phyloP scores from a whole-genome alignment of 2,329 filamentous ascomycete species.

The Venturiaceae sp. region DNA sequence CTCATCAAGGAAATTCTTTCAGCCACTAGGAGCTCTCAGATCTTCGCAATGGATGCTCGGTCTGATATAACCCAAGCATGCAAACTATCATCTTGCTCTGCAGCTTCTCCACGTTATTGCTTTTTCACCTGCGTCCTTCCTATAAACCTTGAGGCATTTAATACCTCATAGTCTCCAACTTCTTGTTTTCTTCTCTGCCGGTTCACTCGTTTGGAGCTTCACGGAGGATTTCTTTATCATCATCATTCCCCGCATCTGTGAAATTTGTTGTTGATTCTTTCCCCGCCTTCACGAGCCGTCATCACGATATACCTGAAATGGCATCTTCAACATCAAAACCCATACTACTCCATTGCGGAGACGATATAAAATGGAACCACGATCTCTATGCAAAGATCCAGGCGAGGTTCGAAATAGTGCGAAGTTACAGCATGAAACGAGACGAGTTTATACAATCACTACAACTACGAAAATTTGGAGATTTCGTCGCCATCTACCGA shows the following conservation, averaged over 20 bases:
- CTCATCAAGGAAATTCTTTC: no score
- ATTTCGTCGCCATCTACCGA: conserved; percentile 40
- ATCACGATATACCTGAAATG: not conserved
- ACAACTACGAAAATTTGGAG: conserved; percentile 27
- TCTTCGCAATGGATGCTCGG: no score
- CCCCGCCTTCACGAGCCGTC: not conserved
- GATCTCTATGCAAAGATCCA: conserved; percentile 27
- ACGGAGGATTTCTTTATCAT: not conserved
- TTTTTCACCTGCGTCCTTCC: no score
- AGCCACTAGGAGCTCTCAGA: no score
- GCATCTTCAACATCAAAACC: conserved; percentile 18
- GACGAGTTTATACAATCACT: conserved; percentile 30
- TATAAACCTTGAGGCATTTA: not conserved
- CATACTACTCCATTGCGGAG: conserved; percentile 32
- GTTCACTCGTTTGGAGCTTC: not conserved
- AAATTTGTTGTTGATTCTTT: no score
- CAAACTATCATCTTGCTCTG: not conserved
- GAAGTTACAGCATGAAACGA: conserved; percentile 27
- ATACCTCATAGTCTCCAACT: not conserved
- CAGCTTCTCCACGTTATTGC: not conserved
- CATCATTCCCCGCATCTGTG: no score
- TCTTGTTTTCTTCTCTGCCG: not conserved
- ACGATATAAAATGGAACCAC: conserved; percentile 35
- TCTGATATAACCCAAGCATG: not conserved
- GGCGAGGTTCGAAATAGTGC: conserved; percentile 26